These are phyloP conservation scores for Yarrowia alimentaria DNA, from an alignment of 805 yeast species.

Conservation along the genomic window DNA sequence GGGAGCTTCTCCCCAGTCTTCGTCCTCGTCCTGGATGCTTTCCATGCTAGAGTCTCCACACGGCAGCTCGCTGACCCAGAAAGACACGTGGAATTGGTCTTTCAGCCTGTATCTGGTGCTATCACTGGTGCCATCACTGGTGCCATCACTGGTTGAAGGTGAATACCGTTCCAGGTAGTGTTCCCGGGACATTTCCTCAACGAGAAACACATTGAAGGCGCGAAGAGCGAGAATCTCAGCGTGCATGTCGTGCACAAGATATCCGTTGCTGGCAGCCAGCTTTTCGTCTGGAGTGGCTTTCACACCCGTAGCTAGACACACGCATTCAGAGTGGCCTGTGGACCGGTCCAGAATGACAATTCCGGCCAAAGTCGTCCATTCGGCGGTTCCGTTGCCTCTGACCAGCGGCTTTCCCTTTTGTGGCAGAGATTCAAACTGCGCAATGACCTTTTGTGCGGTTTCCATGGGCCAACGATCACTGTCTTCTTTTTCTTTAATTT, in stretches of 20 bases:
- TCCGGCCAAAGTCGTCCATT: slow-evolving; percentile 85
- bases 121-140: no score
- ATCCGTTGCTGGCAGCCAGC: slow-evolving; percentile 52
- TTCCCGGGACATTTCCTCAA: no score
- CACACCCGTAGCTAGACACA: slow-evolving; percentile 75
- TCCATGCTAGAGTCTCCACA: slow-evolving; percentile 89
- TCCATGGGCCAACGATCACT: no score
- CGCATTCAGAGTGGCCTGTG: slow-evolving; percentile 36
- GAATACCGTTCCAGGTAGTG: no score
- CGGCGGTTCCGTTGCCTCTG: slow-evolving; percentile 63
- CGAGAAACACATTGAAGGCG: slow-evolving; percentile 59
- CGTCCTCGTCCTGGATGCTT: slow-evolving; percentile 35
- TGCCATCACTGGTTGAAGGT: no score
- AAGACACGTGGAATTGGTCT: slow-evolving; percentile 62
- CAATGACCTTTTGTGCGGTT: slow-evolving; percentile 33
- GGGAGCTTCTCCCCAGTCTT: slow-evolving; percentile 32
- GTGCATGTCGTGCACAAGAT: slow-evolving; percentile 79
- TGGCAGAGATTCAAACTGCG: slow-evolving; percentile 35
- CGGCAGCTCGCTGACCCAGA: slow-evolving; percentile 54
- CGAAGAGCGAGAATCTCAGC: slow-evolving; percentile 81
- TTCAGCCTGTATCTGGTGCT: no score
- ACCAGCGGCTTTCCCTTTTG: slow-evolving; percentile 55
- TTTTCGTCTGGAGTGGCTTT: slow-evolving; percentile 64
- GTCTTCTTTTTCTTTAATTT: no score
- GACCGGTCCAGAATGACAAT: slow-evolving; percentile 48